phyloP scores from a whole-genome alignment of 202 grass and related monocot species.

The Zoysia matrella region DNA sequence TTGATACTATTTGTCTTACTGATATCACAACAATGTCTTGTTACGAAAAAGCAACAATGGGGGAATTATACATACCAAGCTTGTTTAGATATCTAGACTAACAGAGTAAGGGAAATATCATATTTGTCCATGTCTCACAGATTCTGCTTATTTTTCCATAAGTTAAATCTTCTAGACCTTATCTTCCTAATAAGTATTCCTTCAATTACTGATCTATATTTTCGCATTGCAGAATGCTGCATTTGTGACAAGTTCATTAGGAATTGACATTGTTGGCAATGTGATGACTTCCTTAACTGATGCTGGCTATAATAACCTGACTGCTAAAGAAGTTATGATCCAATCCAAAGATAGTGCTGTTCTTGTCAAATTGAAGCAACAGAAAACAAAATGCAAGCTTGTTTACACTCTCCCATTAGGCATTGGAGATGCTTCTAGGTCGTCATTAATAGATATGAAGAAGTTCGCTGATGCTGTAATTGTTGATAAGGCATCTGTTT shows the following conservation, averaged over 20 bases:
- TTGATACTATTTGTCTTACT: neutral
- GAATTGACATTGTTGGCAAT: conserved; percentile 48
- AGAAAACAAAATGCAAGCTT: conserved; percentile 63
- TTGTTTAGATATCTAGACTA: neutral
- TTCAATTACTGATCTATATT: conserved; percentile 11
- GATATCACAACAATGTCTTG: neutral
- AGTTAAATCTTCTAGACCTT: neutral
- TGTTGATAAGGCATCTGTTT: conserved; percentile 54
- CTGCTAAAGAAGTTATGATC: conserved; percentile 59
- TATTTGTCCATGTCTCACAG: neutral
- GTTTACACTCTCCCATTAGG: conserved; percentile 52
- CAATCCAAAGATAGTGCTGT: conserved; percentile 72
- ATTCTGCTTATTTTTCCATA: neutral
- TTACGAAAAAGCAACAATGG: neutral
- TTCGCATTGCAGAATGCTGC: conserved; percentile 61
- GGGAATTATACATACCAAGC: neutral
- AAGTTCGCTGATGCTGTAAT: conserved; percentile 70
- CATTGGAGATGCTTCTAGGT: conserved; percentile 52
- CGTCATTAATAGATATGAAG: conserved; percentile 63
- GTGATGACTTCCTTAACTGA: conserved; percentile 53
- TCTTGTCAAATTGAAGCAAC: conserved; percentile 74
- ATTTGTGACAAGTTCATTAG: conserved; percentile 61
- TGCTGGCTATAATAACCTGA: conserved; percentile 61
- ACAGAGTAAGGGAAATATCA: neutral
- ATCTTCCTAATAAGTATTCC: neutral